Percentiles rank a stretch among this genome's conserved stretches.
Evolutionary conservation across 2,329 filamentous ascomycete species (phyloP).

Genomic region (Colletotrichum godetiae): DNA sequence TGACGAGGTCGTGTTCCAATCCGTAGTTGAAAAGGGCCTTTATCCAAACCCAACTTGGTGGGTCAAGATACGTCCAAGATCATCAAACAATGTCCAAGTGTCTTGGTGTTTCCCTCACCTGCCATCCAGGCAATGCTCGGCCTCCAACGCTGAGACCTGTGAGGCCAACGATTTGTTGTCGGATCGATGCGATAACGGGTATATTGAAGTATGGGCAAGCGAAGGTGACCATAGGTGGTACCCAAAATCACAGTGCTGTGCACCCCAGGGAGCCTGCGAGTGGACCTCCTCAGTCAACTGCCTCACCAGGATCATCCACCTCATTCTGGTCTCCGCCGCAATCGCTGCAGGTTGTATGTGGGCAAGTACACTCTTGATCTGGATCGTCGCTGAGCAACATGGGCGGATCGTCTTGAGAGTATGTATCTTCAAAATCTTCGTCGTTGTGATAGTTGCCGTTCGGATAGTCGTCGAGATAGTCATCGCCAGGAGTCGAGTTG

Average conservation of each 20-base stretch:
- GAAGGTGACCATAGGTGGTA: neutral
- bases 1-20: neutral
- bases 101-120: neutral
- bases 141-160: neutral
- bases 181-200: neutral
- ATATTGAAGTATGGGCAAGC: neutral
- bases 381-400: constrained; percentile 35
- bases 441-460: constrained; percentile 27
- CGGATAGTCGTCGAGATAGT: constrained; percentile 43
- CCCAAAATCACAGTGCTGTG: neutral
- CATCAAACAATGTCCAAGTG: neutral
- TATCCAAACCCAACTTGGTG: neutral
- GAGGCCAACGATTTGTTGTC: neutral
- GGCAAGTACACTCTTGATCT: constrained; percentile 17
- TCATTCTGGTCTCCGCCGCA: constrained; percentile 12
- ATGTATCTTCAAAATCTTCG: constrained; percentile 20
- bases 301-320: constrained; percentile 26
- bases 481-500: constrained; percentile 54
- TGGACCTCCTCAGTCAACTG: neutral
- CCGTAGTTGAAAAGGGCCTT: neutral
- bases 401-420: constrained; percentile 34
- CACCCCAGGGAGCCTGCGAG: neutral
- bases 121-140: neutral
- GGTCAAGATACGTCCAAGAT: neutral
- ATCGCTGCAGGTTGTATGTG: constrained; percentile 9